phyloP scores from a whole-genome alignment of 2,329 filamentous ascomycete species.

The Aspergillus sojae region DNA sequence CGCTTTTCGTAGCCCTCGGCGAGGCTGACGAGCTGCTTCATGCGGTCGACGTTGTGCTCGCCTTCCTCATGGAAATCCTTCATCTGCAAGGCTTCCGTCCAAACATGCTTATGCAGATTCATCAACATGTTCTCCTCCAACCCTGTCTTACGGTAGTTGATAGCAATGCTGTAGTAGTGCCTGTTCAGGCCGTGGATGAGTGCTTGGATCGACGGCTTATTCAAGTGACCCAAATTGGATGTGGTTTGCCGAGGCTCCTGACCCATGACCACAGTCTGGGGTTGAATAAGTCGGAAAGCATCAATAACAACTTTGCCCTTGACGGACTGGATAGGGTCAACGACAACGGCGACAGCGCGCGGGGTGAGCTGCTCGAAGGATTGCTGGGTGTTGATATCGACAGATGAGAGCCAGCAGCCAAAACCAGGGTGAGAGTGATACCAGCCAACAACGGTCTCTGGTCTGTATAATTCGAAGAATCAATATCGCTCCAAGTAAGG shows the following conservation, averaged over 20 bases:
- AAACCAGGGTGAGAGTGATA: slow-evolving; percentile 99
- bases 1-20: slow-evolving; percentile 98
- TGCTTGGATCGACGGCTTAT: slow-evolving; percentile 99
- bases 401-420: slow-evolving; percentile 97
- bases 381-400: slow-evolving; percentile 99
- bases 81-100: slow-evolving; percentile 97
- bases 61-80: slow-evolving; percentile 89
- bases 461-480: slow-evolving; percentile 55
- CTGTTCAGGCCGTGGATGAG: slow-evolving; percentile 97
- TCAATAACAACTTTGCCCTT: slow-evolving; percentile 99
- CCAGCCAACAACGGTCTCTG: slow-evolving; percentile 97
- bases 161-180: slow-evolving; percentile 98
- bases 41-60: slow-evolving; percentile 79
- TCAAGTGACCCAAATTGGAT: slow-evolving; percentile 94
- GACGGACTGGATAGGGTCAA: slow-evolving; percentile 98
- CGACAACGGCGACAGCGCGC: slow-evolving; percentile 93
- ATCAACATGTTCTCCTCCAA: slow-evolving; percentile 99
- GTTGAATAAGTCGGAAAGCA: slow-evolving; percentile 97
- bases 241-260: slow-evolving; percentile 98
- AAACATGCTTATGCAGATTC: slow-evolving; percentile 99
- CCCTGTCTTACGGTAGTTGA: slow-evolving; percentile 97
- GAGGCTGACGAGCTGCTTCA: slow-evolving; percentile 84
- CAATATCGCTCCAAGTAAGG: slow-evolving; percentile 11
- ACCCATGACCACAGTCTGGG: slow-evolving; percentile 95
- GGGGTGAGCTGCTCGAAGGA: slow-evolving; percentile 99